Evolutionary conservation across 2,329 filamentous ascomycete species (phyloP), one percentile per base, ranked within the genome.

Genomic region (Phialophora verrucosa): DNA sequence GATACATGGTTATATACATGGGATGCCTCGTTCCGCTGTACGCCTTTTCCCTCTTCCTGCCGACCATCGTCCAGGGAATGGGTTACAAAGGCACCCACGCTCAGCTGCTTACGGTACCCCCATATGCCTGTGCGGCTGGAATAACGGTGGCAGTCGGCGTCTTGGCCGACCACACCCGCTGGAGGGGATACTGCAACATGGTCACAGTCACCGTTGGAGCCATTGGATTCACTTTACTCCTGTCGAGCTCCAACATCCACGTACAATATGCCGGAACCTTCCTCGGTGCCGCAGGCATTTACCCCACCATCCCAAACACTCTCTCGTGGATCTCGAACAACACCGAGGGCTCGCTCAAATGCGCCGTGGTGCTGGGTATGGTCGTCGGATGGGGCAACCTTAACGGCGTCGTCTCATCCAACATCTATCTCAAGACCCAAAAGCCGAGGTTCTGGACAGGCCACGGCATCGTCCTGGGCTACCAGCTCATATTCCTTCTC

Each of bases 311-410:
- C 64, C 81, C 92, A 7, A 95, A 96, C 75, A 96, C 92, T 0
- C 91, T 97, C 69, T 88, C 89, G 1, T 97, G 93, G 93, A 83
- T 89, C n/a, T 88, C 89, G 57, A 97, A 97, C 80, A 97, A 97
- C 70, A 85, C 89, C 35, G 93, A 97, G 78, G 80, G 93, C 17
- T 91, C 94, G 1, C 96, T 96, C 80, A 97, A 97, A 82, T 87
- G 93, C 31, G 93, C 92, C 32, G 89, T 97, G 17, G 91, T 91
- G 0, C 80, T 97, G 0, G 93, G 93, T 0, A 88, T 96, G 69
- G 90, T 96, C 61, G 95, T 97, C 66, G 93, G 90, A 20, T 96
- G 91, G 91, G 93, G 93, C 35, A 97, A 97, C 75, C 80, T 97
- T 53, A 96, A 95, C 75, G 93, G 93, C 47, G 87, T 97, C 25